Evolutionary conservation across 2,329 filamentous ascomycete species (phyloP), one percentile per base, ranked within the genome.

Genomic region (Fusarium neocosmosporiellum): DNA sequence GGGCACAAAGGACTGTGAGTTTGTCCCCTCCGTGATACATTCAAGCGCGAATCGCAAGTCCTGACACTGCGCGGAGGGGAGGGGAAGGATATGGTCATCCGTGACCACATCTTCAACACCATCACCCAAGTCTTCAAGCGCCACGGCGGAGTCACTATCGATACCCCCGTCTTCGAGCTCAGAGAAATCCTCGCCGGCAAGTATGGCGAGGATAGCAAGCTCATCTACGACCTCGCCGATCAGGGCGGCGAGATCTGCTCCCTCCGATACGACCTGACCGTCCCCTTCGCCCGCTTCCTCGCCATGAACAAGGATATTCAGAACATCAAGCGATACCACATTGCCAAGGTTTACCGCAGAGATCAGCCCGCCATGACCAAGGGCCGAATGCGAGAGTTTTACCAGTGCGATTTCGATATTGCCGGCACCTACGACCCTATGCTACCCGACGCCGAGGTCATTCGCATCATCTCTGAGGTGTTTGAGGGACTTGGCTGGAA

Each of bases 401-500:
- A 97, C 85, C 95, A 98, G 83, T 98, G 95, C 85, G 96, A 98
- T 84, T 97, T 98, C 80, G 95, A 98, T 81, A 96, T 98, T 83
- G 95, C 95, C 14, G 95, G 95, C 69, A 86, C 85, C 46, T 97
- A 94, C 84, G 96, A 98, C 80, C 84, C 94, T 62, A 98, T 98
- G 95, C 88, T 98, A 29, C 94, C 95, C 65, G 96, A 98, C 79
- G 93, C 95, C 39, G 95, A 98, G 84, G 92, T 98, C 67, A 84
- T 98, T 76, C 89, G 93, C 66, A 95, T 98, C 74, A 90, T 94
- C 64, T 91, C 90, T 77, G 95, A 98, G 80, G 93, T 97, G 43
- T 97, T 98, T 78, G 90, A 96, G 75, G 89, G 89, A 55, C 86
- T 98, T 37, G 92, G 91, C 22, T 94, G 92, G 91, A 86, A 91